Conservation (phyloP, 441 rosid genomes). For the Bocquillonia castaneifolia region DNA sequence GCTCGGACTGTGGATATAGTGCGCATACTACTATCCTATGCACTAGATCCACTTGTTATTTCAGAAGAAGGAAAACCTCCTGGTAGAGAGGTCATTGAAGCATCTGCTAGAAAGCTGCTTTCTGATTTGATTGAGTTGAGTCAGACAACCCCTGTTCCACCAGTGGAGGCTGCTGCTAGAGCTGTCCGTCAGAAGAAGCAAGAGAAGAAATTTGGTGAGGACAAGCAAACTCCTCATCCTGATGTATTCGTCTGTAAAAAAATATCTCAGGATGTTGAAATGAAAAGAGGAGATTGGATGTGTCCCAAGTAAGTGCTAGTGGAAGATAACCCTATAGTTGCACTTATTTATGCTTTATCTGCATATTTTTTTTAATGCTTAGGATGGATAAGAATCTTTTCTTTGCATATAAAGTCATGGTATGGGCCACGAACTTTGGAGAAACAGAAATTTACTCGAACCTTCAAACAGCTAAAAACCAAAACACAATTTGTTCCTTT, state of each 20-base stretch:
- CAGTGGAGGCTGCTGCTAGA: conserved; percentile 39
- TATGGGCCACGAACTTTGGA: background rate
- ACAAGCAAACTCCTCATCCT: background rate
- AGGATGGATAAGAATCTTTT: background rate
- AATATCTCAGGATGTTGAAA: conserved; percentile 43
- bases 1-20: conserved; percentile 85
- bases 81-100: conserved; percentile 48
- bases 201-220: conserved; percentile 17
- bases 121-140: conserved; percentile 64
- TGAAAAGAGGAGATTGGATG: conserved; percentile 67
- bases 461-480: no score
- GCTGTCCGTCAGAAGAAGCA: conserved; percentile 23
- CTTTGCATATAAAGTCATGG: background rate
- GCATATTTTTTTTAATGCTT: conserved; percentile 3
- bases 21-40: conserved; percentile 58
- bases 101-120: conserved; percentile 64
- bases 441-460: background rate
- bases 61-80: conserved; percentile 47
- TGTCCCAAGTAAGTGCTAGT: conserved; percentile 59
- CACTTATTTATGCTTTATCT: background rate
- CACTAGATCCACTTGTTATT: conserved; percentile 64
- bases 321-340: conserved; percentile 11
- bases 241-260: conserved; percentile 10
- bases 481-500: background rate
- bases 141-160: conserved; percentile 50